phyloP scores from a whole-genome alignment of 2,329 filamentous ascomycete genomes.

The Clonostachys byssicola region DNA sequence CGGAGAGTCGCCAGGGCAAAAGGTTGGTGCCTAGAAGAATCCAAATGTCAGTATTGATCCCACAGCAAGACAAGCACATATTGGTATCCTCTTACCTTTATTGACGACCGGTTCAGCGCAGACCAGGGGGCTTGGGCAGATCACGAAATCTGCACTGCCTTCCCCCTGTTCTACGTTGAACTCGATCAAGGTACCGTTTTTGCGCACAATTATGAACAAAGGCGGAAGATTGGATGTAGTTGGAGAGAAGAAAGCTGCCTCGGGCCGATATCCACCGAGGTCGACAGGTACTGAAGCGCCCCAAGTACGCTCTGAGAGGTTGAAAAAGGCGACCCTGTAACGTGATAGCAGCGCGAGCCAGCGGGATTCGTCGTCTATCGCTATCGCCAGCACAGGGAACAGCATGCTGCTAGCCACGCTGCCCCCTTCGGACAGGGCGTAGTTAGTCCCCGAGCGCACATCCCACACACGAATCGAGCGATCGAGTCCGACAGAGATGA shows the following conservation, averaged over 20 bases:
- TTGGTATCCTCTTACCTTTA: constrained; percentile 25
- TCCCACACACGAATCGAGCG: constrained; percentile 65
- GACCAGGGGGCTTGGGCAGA: constrained; percentile 49
- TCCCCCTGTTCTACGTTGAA: constrained; percentile 39
- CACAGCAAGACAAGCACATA: too few species aligned
- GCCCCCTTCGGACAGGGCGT: constrained; percentile 29
- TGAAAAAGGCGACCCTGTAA: constrained; percentile 58
- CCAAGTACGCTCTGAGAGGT: constrained; percentile 52
- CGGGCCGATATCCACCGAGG: constrained; percentile 45
- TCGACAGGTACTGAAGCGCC: constrained; percentile 50
- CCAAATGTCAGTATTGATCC: too few species aligned
- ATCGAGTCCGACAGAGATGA: constrained; percentile 69
- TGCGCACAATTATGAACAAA: constrained; percentile 56
- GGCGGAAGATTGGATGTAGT: constrained; percentile 27
- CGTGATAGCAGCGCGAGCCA: constrained; percentile 65
- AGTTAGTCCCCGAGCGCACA: constrained; percentile 39
- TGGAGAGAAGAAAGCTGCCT: constrained; percentile 60
- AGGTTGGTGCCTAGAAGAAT: background rate
- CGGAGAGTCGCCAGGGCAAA: constrained; percentile 13
- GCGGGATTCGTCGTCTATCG: constrained; percentile 59
- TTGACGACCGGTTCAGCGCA: constrained; percentile 41
- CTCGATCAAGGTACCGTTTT: constrained; percentile 60
- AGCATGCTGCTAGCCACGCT: constrained; percentile 34
- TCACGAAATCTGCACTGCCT: constrained; percentile 28
- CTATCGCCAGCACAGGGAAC: constrained; percentile 58